phyloP scores from a whole-genome alignment of 176 grass and related monocot genomes.

The Zoysia japonica region DNA sequence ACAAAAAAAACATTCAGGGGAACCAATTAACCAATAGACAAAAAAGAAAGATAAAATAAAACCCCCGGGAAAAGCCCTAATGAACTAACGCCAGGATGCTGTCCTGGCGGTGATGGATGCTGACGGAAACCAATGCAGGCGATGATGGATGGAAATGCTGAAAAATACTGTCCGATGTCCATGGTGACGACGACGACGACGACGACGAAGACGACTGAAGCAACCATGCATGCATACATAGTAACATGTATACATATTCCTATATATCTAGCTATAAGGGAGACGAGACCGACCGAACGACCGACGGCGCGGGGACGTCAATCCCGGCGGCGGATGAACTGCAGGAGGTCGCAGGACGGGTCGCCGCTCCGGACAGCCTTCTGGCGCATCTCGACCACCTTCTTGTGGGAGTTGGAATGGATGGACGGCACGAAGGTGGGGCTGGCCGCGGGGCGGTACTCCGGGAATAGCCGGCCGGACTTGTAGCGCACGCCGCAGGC shows the following conservation, averaged over 20 bases:
- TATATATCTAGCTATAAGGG: slow-evolving; percentile 55
- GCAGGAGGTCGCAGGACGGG: slow-evolving; percentile 65
- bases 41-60: slow-evolving; percentile 56
- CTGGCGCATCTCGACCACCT: slow-evolving; percentile 95
- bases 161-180: neutral
- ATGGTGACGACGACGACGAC: slow-evolving; percentile 38
- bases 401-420: slow-evolving; percentile 99
- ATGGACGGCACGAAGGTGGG: slow-evolving; percentile 84
- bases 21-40: slow-evolving; percentile 84
- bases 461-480: slow-evolving; percentile 94
- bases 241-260: slow-evolving; percentile 58
- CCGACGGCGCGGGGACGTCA: slow-evolving; percentile 29
- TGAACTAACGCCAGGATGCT: slow-evolving; percentile 40
- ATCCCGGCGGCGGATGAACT: slow-evolving; percentile 77
- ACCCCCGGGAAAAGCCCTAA: slow-evolving; percentile 48
- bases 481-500: slow-evolving; percentile 97
- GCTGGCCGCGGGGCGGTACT: slow-evolving; percentile 94
- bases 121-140: slow-evolving; percentile 55
- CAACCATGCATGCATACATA: slow-evolving; percentile 73
- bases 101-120: slow-evolving; percentile 41
- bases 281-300: slow-evolving; percentile 40
- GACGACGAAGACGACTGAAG: slow-evolving; percentile 56
- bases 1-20: slow-evolving; percentile 74
- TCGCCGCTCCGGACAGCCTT: slow-evolving; percentile 40
- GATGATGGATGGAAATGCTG: slow-evolving; percentile 31